Percentiles rank a stretch among this genome's conserved stretches.
Evolutionary conservation across 2,329 filamentous ascomycete species (phyloP).

Genomic region (Orbilia oligospora): DNA sequence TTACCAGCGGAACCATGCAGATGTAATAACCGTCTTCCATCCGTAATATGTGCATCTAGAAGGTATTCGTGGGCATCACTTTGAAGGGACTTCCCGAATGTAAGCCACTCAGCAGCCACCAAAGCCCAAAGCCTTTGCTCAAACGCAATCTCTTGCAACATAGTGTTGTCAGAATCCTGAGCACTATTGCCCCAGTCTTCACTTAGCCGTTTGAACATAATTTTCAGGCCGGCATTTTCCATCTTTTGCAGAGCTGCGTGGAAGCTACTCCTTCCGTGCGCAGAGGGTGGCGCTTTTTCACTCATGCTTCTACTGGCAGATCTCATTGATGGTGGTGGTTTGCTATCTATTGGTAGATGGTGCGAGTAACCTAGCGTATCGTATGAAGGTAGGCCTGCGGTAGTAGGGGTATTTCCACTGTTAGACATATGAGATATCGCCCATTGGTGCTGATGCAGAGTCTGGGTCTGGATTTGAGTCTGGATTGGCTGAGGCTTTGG

Average conservation of each 20-base stretch:
- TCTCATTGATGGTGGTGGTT: conserved; percentile 23
- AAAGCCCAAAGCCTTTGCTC: conserved; percentile 61
- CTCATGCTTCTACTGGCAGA: conserved; percentile 46
- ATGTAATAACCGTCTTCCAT: conserved; percentile 55
- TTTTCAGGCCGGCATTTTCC: conserved; percentile 60
- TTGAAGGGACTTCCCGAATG: conserved; percentile 60
- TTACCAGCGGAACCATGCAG: conserved; percentile 59
- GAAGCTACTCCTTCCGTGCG: conserved; percentile 43
- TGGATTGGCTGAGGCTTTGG: conserved; percentile 36
- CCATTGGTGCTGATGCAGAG: neutral
- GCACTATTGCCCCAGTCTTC: conserved; percentile 58
- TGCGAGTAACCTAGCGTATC: conserved; percentile 40
- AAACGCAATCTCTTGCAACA: conserved; percentile 59
- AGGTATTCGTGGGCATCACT: conserved; percentile 60
- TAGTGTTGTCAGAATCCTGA: conserved; percentile 44
- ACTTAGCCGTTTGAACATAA: conserved; percentile 61
- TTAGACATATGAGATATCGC: conserved; percentile 3
- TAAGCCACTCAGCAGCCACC: conserved; percentile 60
- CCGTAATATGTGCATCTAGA: conserved; percentile 43
- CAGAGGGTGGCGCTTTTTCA: conserved; percentile 31
- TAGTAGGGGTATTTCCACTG: conserved; percentile 24
- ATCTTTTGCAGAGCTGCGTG: conserved; percentile 54
- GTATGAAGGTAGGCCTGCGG: conserved; percentile 49
- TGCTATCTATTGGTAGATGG: conserved; percentile 25
- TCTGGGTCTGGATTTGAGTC: conserved; percentile 14